Evolutionary conservation across 2,329 filamentous ascomycete genomes (phyloP).

Genomic region (Monosporascus sp.): DNA sequence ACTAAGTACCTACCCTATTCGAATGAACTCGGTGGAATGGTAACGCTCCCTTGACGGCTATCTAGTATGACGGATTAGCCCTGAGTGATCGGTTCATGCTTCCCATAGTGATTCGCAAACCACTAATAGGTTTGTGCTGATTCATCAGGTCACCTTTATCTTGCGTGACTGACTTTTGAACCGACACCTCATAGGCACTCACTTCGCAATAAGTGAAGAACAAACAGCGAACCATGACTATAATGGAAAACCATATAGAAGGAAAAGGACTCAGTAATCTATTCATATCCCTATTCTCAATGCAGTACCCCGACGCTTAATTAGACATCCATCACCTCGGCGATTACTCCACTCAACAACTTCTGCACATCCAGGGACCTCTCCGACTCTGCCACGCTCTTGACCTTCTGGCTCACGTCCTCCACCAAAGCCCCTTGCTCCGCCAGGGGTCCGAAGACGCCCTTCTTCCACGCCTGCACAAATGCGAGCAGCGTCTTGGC

Average conservation of each 20-base stretch:
- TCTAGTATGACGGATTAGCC: too few species aligned
- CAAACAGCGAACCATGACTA: background rate
- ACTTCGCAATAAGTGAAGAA: too few species aligned
- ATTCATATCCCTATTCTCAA: background rate
- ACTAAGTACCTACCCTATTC: too few species aligned
- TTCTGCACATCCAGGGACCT: constrained; percentile 41
- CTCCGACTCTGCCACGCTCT: constrained; percentile 32
- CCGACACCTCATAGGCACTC: too few species aligned
- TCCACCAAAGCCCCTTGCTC: constrained; percentile 12
- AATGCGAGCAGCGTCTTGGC: constrained; percentile 40
- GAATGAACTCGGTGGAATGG: too few species aligned
- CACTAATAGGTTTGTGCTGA: too few species aligned
- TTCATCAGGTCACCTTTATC: too few species aligned
- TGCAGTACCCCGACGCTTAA: background rate
- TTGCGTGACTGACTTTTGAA: too few species aligned
- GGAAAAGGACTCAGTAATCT: background rate
- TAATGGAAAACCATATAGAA: background rate
- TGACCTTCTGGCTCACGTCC: constrained; percentile 28
- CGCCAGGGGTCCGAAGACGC: constrained; percentile 32
- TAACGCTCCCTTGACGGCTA: too few species aligned
- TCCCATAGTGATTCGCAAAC: too few species aligned
- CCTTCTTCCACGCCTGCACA: constrained; percentile 35
- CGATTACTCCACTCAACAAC: constrained; percentile 32
- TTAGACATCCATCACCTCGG: constrained; percentile 18
- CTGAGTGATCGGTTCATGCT: too few species aligned